Base-by-base conservation (phyloP, 495 filamentous ascomycete genomes). In the Aspergillus nidulans region DNA sequence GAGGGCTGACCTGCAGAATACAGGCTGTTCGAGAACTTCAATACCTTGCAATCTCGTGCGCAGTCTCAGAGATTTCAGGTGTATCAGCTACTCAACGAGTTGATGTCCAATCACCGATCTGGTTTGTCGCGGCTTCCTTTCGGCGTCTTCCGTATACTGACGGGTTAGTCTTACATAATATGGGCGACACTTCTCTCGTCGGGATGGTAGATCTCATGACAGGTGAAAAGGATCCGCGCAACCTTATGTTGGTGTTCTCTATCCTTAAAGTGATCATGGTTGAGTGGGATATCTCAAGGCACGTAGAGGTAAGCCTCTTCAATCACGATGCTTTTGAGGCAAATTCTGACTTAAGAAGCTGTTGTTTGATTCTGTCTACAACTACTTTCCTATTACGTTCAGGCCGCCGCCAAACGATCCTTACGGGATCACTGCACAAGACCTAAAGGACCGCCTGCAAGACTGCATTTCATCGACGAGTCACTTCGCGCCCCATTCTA, bases 331-430 rank as follows among this genome's bases (percentile, higher is more conserved):
- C 13, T 10, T 26, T 25, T 24, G 18, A 49, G 19, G 13, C 13
- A 23, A 7, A 23, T 21, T 16, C 70, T 80, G 53, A 81, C 46
- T 12, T 10, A 1, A 32, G 53, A 64, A 85, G 82, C 67, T 74
- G 10, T 69, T 89, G 16, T 90, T 89, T 63, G 87, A 90, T 57
- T 74, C 85, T 4, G 85, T 87, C 15, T 90, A 88, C 63, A 87
- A 87, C 57, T 90, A 90, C 66, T 90, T 90, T 63, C 87, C 87
- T 0, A 89, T 90, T 51, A 88, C 87, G 0, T 90, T 89, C 66
- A 77, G 81, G 58, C 87, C 87, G 19, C 87, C 87, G 0, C 86
- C 86, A 8, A 84, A 87, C 53, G 87, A 90, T 61, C 86, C 87
- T 4, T 89, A 88, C 41, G 81, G 84, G 5, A 88, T 90, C 53